phyloP scores from a whole-genome alignment of 352 stramenopile species.

The Pythium monospermum region DNA sequence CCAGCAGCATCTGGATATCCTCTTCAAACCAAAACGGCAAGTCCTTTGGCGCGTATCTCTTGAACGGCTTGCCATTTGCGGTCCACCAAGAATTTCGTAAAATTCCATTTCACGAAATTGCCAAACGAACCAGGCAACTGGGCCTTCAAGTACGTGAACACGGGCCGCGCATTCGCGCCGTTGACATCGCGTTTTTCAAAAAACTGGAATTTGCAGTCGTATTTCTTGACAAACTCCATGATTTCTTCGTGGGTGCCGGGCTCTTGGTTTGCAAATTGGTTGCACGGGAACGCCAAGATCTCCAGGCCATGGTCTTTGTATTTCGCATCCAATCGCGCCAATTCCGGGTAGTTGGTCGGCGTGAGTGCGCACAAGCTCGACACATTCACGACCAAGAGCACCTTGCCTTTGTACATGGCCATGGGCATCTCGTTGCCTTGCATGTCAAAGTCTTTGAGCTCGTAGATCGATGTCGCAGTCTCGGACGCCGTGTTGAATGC shows the following conservation, averaged over 20 bases:
- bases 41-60: slow-evolving; percentile 66
- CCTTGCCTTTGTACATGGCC: slow-evolving; percentile 31
- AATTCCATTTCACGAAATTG: slow-evolving; percentile 87
- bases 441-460: slow-evolving; percentile 60
- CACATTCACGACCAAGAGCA: slow-evolving; percentile 19
- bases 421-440: slow-evolving; percentile 55
- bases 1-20: slow-evolving; percentile 57
- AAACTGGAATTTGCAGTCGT: slow-evolving; percentile 80
- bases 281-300: slow-evolving; percentile 94
- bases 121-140: slow-evolving; percentile 56
- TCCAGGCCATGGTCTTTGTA: slow-evolving; percentile 62
- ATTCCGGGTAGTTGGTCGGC: slow-evolving; percentile 60
- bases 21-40: slow-evolving; percentile 58
- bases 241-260: slow-evolving; percentile 63
- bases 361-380: slow-evolving; percentile 16
- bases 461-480: slow-evolving; percentile 62
- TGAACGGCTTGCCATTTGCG: slow-evolving; percentile 60
- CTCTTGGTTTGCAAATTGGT: slow-evolving; percentile 94
- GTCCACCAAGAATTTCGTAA: slow-evolving; percentile 87
- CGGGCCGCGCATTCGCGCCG: slow-evolving; percentile 67
- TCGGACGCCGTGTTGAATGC: slow-evolving; percentile 33
- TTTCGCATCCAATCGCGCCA: slow-evolving; percentile 51
- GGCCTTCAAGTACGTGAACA: slow-evolving; percentile 91
- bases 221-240: slow-evolving; percentile 65
- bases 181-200: slow-evolving; percentile 92